Conservation (phyloP, 2,329 filamentous ascomycete species). For the Sarocladium kiliense region DNA sequence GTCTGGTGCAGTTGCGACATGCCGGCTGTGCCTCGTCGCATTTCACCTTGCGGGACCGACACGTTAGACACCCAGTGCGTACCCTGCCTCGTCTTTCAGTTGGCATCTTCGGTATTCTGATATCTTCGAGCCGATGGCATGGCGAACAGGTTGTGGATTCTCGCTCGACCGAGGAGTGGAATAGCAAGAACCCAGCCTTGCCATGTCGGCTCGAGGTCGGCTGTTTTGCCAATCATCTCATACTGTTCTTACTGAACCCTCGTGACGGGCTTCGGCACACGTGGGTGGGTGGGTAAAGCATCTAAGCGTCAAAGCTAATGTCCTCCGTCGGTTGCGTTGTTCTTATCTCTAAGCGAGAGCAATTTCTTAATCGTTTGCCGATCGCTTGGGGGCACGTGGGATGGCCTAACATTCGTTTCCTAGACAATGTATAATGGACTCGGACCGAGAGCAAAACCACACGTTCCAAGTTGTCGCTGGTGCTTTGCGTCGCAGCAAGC, state of each 20-base stretch:
- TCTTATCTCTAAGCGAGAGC: not conserved
- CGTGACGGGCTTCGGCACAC: not conserved
- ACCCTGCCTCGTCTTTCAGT: not conserved
- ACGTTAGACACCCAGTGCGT: constrained; percentile 30
- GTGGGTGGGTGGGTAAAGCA: not conserved
- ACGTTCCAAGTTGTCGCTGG: too few species aligned
- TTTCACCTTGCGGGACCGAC: constrained; percentile 36
- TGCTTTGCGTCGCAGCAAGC: too few species aligned
- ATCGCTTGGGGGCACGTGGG: not conserved
- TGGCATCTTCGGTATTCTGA: not conserved
- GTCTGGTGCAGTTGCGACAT: constrained; percentile 10
- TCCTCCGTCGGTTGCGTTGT: not conserved
- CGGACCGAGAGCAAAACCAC: too few species aligned
- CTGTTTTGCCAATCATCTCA: not conserved
- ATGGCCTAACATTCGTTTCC: too few species aligned
- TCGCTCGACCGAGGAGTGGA: not conserved
- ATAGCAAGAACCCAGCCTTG: not conserved
- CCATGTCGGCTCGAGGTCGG: not conserved
- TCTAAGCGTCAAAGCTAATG: not conserved
- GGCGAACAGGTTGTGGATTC: not conserved
- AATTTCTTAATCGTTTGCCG: not conserved
- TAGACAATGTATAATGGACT: too few species aligned
- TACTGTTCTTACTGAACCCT: too few species aligned
- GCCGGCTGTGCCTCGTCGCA: constrained; percentile 21
- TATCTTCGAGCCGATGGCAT: not conserved